Evolutionary conservation across 2,329 filamentous ascomycete species (phyloP).

Genomic region (Dryadomyces quercivorus): DNA sequence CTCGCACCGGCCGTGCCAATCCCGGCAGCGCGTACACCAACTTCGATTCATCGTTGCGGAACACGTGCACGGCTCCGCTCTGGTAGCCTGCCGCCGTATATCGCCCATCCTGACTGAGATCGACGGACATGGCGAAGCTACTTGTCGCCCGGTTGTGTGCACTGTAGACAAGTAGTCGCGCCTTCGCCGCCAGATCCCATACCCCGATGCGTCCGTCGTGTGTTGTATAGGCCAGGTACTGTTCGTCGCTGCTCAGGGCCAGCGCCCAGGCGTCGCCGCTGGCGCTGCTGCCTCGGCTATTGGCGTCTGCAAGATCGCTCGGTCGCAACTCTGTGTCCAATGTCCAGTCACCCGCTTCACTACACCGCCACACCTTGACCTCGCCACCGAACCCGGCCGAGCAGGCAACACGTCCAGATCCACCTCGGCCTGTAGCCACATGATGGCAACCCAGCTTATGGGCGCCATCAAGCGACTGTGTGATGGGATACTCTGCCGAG

Average conservation of each 20-base stretch:
- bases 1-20: constrained; percentile 73
- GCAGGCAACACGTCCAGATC: constrained; percentile 59
- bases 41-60: constrained; percentile 81
- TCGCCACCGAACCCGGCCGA: constrained; percentile 86
- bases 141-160: constrained; percentile 46
- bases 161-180: constrained; percentile 49
- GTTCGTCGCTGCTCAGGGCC: constrained; percentile 71
- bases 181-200: constrained; percentile 55
- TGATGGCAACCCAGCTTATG: constrained; percentile 91
- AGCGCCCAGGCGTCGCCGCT: constrained; percentile 72
- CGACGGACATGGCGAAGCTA: constrained; percentile 81
- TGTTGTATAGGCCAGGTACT: constrained; percentile 75
- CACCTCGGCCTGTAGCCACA: constrained; percentile 50
- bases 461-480: constrained; percentile 66
- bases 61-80: constrained; percentile 84
- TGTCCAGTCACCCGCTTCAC: constrained; percentile 44
- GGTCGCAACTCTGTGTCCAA: constrained; percentile 32
- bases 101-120: constrained; percentile 65
- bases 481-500: constrained; percentile 59
- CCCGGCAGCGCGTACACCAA: constrained; percentile 79
- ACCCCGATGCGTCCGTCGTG: constrained; percentile 82
- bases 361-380: constrained; percentile 66
- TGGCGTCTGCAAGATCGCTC: constrained; percentile 9
- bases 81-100: constrained; percentile 89
- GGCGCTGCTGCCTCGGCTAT: constrained; percentile 35